phyloP scores from a whole-genome alignment of 768 basidiomycete genomes.

The Suillus tomentosus region DNA sequence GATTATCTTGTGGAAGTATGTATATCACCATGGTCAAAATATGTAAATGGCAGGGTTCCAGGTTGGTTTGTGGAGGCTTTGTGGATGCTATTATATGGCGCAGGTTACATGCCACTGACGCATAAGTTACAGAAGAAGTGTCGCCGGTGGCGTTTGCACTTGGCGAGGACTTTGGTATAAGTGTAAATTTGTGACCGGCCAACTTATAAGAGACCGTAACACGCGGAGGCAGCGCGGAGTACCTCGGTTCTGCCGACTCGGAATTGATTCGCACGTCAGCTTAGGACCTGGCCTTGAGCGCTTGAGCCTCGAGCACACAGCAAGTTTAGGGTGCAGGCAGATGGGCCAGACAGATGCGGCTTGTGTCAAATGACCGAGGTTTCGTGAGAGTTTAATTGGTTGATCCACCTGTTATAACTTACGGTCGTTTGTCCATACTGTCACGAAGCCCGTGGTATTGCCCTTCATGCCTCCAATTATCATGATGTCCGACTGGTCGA shows the following conservation, averaged over 20 bases:
- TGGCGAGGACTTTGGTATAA: not conserved
- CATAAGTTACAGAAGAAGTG: not conserved
- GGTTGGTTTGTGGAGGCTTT: not conserved
- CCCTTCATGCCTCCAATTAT: not conserved
- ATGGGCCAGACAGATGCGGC: not conserved
- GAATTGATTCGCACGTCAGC: not conserved
- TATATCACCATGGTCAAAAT: not conserved
- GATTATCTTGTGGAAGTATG: not conserved
- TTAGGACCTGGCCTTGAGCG: too few relatives aligned
- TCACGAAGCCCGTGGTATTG: not conserved
- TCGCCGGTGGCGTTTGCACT: not conserved
- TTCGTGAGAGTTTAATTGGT: not conserved
- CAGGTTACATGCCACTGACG: not conserved
- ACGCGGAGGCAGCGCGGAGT: not conserved
- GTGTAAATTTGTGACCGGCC: not conserved
- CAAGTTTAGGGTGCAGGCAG: too few relatives aligned
- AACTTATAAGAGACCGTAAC: not conserved
- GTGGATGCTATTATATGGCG: not conserved
- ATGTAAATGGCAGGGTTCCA: not conserved
- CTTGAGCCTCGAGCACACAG: too few relatives aligned
- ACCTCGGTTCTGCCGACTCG: not conserved
- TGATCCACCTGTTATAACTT: not conserved
- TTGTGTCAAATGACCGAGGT: not conserved
- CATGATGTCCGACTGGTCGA: not conserved
- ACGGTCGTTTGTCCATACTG: not conserved